Base-by-base conservation (phyloP, 169 alveolate genomes). In the Cryptosporidium baileyi region DNA sequence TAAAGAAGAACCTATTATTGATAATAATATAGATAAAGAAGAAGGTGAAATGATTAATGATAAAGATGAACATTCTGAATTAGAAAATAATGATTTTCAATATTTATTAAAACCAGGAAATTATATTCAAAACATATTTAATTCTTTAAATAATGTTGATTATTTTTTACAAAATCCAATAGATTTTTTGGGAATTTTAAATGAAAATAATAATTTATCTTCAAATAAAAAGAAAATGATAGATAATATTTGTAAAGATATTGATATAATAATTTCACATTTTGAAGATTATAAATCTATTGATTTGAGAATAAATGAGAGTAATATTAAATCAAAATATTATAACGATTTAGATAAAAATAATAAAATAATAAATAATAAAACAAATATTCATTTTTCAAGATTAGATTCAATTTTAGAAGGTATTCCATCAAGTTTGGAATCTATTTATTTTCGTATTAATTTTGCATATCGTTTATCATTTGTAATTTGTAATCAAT, bases 391-490 rank as follows among this genome's bases (percentile, higher is more conserved):
- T 13, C 63, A 65, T 32, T 36, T 43, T 45, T 26, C 43, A 57
- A 2, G 22, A 52, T 57, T 74, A 5, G 47, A 30, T n/a, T 51
- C 85, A 51, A 57, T 32, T 22, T 54, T 74, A 15, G 74, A 74
- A 51, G 65, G 85, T 32, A 74, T 74, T 36, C 85, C 85, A 7
- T 74, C 85, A 38, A 40, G 61, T 34, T 41, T 74, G 1, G 85
- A 74, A n/a, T 74, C 59, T 7, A n/a, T 15, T 15, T 54, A 57
- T 26, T 74, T 74, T 40, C 30, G 85, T 34, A 22, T 32, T 51
- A 52, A 74, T 51, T 74, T 74, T 57, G 74, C 59, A 8, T 74
- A 74, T 26, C 52, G 74, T 32, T 57, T 74, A 11, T 51, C 67
- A 1, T 74, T 74, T 57, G 9, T 74, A 41, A 19, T 38, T 40